phyloP scores from a whole-genome alignment of 805 yeast species.

The Suhomyces pyralidae region DNA sequence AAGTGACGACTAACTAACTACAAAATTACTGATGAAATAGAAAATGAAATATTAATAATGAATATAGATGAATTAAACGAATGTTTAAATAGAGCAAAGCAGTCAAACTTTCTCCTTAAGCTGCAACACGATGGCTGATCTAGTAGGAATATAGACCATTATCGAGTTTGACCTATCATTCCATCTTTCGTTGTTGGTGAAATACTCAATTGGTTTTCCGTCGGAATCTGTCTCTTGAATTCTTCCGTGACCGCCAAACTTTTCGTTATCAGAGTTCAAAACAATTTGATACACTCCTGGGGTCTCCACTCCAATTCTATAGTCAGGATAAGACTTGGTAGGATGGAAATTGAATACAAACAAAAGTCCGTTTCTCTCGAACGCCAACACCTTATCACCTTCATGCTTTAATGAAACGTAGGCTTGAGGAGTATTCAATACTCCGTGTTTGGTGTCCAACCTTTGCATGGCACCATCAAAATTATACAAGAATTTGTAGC shows the following conservation, averaged over 20 bases:
- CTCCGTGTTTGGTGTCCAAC: constrained; percentile 64
- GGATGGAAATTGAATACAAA: constrained; percentile 93
- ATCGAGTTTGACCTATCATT: constrained; percentile 72
- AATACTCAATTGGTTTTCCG: constrained; percentile 45
- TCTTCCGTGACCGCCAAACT: constrained; percentile 81
- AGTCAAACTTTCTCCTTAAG: constrained; percentile 6
- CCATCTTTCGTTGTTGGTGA: constrained; percentile 78
- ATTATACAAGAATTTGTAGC: constrained; percentile 73
- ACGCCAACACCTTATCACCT: constrained; percentile 81
- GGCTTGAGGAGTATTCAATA: constrained; percentile 70
- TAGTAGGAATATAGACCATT: constrained; percentile 77
- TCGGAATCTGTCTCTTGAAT: constrained; percentile 45
- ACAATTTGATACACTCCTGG: constrained; percentile 76
- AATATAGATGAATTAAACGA: constrained; percentile 1
- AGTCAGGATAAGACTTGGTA: constrained; percentile 75
- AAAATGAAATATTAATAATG: neutral
- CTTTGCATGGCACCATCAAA: constrained; percentile 86
- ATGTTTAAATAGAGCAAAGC: neutral
- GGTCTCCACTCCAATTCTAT: constrained; percentile 82
- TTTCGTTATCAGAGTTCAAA: constrained; percentile 66
- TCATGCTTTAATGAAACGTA: constrained; percentile 88
- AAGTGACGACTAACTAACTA: neutral
- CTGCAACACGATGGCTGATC: constrained; percentile 46
- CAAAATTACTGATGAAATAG: neutral
- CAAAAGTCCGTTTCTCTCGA: constrained; percentile 80